Evolutionary conservation across 1,139 yeast species (phyloP), one percentile per base, ranked within the genome.

Genomic region (Suhomyces atakaporum): DNA sequence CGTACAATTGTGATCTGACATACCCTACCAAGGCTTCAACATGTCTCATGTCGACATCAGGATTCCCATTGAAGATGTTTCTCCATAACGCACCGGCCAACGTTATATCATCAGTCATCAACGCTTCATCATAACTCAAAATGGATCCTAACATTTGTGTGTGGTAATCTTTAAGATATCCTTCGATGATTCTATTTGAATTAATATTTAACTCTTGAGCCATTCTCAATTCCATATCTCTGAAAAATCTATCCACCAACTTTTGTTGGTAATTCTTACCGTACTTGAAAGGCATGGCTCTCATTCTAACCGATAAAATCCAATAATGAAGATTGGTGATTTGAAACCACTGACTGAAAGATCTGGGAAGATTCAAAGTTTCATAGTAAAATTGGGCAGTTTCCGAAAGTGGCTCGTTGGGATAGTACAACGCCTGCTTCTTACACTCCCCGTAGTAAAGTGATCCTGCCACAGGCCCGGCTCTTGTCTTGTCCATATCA

Each of bases 291-390:
- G 97, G 97, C 83, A 94, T 74, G 13, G 95, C 95, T 58, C 99
- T 79, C 96, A 92, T 89, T 55, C 98, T 79, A 11, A 87, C 96
- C 50, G 84, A 83, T 36, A 92, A 70, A 55, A 92, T 82, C 99
- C 99, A 92, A 45, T 87, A 81, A 60, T 92, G 98, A 48, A 92
- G 72, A 3, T 84, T 74, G 5, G 96, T 85, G 48, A 92, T 84
- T 63, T 90, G 97, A 57, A 84, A 90, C 95, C 97, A 92, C 62
- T 89, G 96, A 16, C 92, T 80, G 56, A 90, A 92, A 0, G 97
- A 83, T 56, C 77, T 74, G 15, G 96, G 97, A 53, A 94, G 69
- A 16, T 78, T 82, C 42, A 92, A 68, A 7, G 92, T 85, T 40
- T 85, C 84, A 55, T 87, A 90, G 67, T 82, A 84, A 51, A 83